Evolutionary conservation across 352 stramenopile species (phyloP), one percentile per base, ranked within the genome.

Genomic region (Aphanomyces stellatus): DNA sequence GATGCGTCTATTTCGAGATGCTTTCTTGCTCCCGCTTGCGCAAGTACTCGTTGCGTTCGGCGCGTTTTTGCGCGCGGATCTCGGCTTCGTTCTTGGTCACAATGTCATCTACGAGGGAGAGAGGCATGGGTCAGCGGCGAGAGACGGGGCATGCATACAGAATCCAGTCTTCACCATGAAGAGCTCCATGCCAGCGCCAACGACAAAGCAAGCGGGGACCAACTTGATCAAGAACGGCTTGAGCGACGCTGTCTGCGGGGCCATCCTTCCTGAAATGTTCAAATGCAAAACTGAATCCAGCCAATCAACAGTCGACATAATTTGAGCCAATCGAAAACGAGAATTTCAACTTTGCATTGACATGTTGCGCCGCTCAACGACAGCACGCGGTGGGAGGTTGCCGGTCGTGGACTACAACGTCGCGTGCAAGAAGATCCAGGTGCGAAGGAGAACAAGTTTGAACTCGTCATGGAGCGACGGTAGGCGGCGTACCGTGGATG

Each of bases 141-240:
- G n/a, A n/a, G n/a, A 71, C 37, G 22, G 17, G 1, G 33, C 4
- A 13, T 74, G 24, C 85, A 70, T 73, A 94, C 85, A 94, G 70
- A 94, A 94, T 33, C 83, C 85, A 0, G 85, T 92, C 65, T 94
- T 92, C 73, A 96, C 86, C 87, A 96, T 96, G 67, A 96, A 93
- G 13, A 82, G 42, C 74, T 96, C 87, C 76, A 96, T 93, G 31
- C 71, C 79, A 17, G 86, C 86, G 51, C 87, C 87, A 34, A 81
- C 86, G 35, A 90, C 69, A 71, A 96, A 96, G 74, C 87, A 94
- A 17, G 93, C 53, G 34, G 87, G 87, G 68, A 96, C 72, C 40
- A 93, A 74, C 71, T 94, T 94, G 71, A 81, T 80, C 31, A 94
- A 74, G 62, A 94, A 88, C 69, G 83, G 82, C 59, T 59, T 69